Evolutionary conservation across 2,329 filamentous ascomycete species (phyloP).

Genomic region (Shiraia bambusicola): DNA sequence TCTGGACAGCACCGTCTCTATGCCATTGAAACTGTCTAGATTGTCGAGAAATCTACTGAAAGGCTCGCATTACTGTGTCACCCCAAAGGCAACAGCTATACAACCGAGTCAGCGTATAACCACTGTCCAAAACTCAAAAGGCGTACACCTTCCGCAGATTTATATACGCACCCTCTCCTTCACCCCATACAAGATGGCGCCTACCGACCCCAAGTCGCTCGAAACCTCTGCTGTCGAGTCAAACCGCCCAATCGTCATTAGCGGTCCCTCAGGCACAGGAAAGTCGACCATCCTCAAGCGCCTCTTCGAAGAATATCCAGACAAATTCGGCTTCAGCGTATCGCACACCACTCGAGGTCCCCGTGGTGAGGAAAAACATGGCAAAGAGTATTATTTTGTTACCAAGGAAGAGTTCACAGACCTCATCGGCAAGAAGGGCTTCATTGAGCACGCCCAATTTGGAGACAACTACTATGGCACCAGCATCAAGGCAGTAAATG

Average conservation of each 20-base stretch:
- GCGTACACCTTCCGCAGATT: slow-evolving; percentile 1
- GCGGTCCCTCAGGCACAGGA: slow-evolving; percentile 75
- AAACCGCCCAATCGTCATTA: slow-evolving; percentile 68
- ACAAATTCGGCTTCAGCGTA: slow-evolving; percentile 64
- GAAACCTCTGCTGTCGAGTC: slow-evolving; percentile 18
- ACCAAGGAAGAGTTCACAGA: slow-evolving; percentile 51
- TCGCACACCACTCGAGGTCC: slow-evolving; percentile 78
- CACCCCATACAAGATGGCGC: slow-evolving; percentile 27
- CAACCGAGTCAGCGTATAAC: slow-evolving; percentile 6
- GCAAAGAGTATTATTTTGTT: slow-evolving; percentile 77
- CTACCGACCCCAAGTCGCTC: too few species aligned
- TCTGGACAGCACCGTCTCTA: slow-evolving; percentile 15
- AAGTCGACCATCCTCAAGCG: slow-evolving; percentile 78
- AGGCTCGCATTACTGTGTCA: slow-evolving; percentile 6
- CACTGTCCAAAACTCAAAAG: not conserved
- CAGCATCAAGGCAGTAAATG: slow-evolving; percentile 73
- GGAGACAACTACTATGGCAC: slow-evolving; percentile 87
- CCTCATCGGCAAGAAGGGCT: slow-evolving; percentile 62
- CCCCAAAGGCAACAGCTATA: slow-evolving; percentile 3
- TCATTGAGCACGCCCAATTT: slow-evolving; percentile 87
- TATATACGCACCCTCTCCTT: slow-evolving; percentile 8
- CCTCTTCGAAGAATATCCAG: slow-evolving; percentile 66
- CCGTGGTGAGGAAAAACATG: slow-evolving; percentile 72
- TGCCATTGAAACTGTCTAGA: slow-evolving; percentile 30
- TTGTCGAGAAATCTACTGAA: slow-evolving; percentile 11